Evolutionary conservation across 2,329 filamentous ascomycete genomes (phyloP).

Genomic region (Aspergillus fructus): DNA sequence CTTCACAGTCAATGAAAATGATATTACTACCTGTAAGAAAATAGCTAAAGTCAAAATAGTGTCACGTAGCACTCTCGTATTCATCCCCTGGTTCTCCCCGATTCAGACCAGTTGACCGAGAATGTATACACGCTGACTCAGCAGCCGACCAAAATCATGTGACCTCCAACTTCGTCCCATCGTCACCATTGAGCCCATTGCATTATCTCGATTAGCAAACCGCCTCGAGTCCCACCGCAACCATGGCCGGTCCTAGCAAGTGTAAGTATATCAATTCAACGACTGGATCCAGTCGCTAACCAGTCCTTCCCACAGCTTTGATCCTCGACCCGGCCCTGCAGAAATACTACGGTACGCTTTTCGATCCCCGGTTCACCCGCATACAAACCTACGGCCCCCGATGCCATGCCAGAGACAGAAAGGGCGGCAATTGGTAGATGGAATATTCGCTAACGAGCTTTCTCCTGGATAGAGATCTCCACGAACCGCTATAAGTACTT

Average conservation of each 20-base stretch:
- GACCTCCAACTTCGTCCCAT: conserved; percentile 14
- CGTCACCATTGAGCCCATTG: conserved; percentile 9
- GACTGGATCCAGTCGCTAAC: conserved; percentile 47
- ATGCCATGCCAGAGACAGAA: neutral
- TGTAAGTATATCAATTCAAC: conserved; percentile 30
- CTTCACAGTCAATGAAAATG: too few relatives aligned
- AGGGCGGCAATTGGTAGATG: neutral
- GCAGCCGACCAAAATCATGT: conserved; percentile 8
- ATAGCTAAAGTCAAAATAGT: too few relatives aligned
- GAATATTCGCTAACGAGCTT: conserved; percentile 11
- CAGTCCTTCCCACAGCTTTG: conserved; percentile 42
- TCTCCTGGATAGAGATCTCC: conserved; percentile 65
- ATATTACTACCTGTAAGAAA: too few relatives aligned
- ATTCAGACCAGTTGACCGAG: too few relatives aligned
- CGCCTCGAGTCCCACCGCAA: conserved; percentile 23
- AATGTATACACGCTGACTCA: conserved; percentile 7
- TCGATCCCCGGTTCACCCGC: conserved; percentile 13
- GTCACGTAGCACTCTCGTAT: too few relatives aligned
- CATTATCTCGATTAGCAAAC: conserved; percentile 5
- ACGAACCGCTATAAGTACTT: conserved; percentile 91
- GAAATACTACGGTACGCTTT: conserved; percentile 51
- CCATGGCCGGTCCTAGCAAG: conserved; percentile 54
- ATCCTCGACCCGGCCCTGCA: conserved; percentile 46
- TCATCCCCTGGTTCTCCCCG: too few relatives aligned
- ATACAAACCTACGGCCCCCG: neutral